phyloP scores from a whole-genome alignment of 148 eudicot genomes.

The Persicaria tinctoria region DNA sequence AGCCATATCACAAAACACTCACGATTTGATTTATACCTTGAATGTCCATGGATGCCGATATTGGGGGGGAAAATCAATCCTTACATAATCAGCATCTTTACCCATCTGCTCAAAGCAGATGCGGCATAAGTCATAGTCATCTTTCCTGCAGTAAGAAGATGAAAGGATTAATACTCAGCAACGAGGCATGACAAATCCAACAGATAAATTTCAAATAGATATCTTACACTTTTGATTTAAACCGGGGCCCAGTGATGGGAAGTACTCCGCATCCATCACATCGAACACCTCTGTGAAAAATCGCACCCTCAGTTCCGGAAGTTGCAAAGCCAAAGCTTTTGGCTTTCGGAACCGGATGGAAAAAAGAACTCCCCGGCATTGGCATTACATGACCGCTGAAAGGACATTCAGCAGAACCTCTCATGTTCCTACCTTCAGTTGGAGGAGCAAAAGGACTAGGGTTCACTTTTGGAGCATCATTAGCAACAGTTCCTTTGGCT shows the following conservation, averaged over 20 bases:
- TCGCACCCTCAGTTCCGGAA: constrained; percentile 19
- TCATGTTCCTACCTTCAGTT: background rate
- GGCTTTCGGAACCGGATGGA: background rate
- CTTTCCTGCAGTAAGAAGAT: constrained; percentile 41
- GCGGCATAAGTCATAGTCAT: constrained; percentile 68
- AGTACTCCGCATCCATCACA: constrained; percentile 83
- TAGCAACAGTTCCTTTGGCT: background rate
- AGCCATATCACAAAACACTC: constrained; percentile 24
- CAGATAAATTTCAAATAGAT: background rate
- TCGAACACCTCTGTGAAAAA: constrained; percentile 71
- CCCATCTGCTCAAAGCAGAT: constrained; percentile 56
- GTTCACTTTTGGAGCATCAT: background rate
- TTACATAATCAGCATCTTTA: constrained; percentile 45
- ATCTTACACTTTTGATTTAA: constrained; percentile 83
- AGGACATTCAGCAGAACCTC: constrained; percentile 26
- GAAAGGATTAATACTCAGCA: constrained; percentile 8
- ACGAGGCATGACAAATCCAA: background rate
- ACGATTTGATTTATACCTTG: constrained; percentile 21
- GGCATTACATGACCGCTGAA: constrained; percentile 25
- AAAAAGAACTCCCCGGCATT: background rate
- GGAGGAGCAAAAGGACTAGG: background rate
- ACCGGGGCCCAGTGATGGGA: constrained; percentile 84
- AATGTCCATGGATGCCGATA: constrained; percentile 16
- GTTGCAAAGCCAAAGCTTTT: constrained; percentile 13
- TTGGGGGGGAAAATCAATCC: constrained; percentile 49